Conservation (phyloP, 345 rosid species). For the Laguncularia racemosa region DNA sequence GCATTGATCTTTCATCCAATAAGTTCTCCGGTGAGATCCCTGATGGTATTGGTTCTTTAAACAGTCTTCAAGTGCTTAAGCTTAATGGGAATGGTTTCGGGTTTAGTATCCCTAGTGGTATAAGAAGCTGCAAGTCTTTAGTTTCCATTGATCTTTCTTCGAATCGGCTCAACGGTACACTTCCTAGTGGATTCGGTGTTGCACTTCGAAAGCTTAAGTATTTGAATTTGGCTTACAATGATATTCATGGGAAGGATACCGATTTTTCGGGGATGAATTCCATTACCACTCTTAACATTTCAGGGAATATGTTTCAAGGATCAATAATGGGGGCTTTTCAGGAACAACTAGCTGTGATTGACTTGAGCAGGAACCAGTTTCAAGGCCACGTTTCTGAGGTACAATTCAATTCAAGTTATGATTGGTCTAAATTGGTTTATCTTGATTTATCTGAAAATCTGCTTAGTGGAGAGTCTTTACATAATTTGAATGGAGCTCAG, state of each 20-base stretch:
- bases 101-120: conserved; percentile 48
- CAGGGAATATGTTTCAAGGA: conserved; percentile 64
- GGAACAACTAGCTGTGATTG: conserved; percentile 45
- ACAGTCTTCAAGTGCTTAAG: conserved; percentile 49
- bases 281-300: conserved; percentile 53
- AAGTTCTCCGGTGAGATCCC: conserved; percentile 73
- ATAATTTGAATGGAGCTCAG: conserved; percentile 32
- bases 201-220: conserved; percentile 65
- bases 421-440: conserved; percentile 52
- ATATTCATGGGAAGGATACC: conserved; percentile 42
- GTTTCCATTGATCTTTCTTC: conserved; percentile 57
- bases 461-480: conserved; percentile 61
- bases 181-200: conserved; percentile 67
- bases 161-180: conserved; percentile 58
- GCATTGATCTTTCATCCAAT: conserved; percentile 66
- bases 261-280: conserved; percentile 52
- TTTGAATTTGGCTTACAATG: conserved; percentile 64
- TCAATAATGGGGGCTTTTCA: conserved; percentile 42
- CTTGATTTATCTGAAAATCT: conserved; percentile 87
- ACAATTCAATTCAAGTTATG: conserved; percentile 49
- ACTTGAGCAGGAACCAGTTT: conserved; percentile 74
- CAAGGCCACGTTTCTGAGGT: conserved; percentile 82
- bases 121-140: conserved; percentile 48
- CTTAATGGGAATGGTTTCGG: conserved; percentile 53
- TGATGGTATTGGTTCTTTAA: conserved; percentile 51